These are phyloP conservation scores for Dioscorea alata DNA, from an alignment of 106 monocot genomes.

Conservation along the genomic window DNA sequence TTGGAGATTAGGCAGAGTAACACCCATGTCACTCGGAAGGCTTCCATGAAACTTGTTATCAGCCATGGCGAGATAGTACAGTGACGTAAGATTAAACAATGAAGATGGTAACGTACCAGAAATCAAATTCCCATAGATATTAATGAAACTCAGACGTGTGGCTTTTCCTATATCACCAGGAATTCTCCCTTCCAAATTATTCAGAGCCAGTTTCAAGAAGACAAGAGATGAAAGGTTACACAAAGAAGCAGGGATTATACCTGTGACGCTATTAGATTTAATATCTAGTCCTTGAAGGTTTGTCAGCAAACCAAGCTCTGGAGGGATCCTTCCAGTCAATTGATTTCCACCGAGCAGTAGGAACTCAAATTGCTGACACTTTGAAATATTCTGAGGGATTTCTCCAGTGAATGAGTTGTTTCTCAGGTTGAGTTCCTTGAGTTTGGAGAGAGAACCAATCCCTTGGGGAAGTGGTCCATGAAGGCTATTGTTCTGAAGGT, in stretches of 20 bases:
- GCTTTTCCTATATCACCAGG: background rate
- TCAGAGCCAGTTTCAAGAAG: background rate
- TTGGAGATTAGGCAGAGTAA: constrained; percentile 1
- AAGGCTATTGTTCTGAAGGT: constrained; percentile 22
- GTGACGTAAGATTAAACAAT: background rate
- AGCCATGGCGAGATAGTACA: background rate
- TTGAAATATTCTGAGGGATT: constrained; percentile 8
- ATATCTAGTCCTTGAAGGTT: background rate
- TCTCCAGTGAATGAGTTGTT: constrained; percentile 22
- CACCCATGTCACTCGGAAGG: background rate
- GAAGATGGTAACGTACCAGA: background rate
- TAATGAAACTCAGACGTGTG: background rate
- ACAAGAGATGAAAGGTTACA: constrained; percentile 4
- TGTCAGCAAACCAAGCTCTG: constrained; percentile 5
- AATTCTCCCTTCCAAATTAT: background rate
- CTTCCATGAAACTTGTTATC: background rate
- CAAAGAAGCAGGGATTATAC: background rate
- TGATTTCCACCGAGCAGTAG: constrained; percentile 16
- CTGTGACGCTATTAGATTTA: background rate
- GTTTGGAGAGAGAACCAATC: constrained; percentile 12
- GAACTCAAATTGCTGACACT: background rate
- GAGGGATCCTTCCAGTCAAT: constrained; percentile 11
- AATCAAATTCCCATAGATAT: background rate
- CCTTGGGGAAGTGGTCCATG: constrained; percentile 24
- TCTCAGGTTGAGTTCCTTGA: constrained; percentile 16